These are phyloP conservation scores for Acorus gramineus DNA, from an alignment of 106 monocot species.

Conservation along the genomic window DNA sequence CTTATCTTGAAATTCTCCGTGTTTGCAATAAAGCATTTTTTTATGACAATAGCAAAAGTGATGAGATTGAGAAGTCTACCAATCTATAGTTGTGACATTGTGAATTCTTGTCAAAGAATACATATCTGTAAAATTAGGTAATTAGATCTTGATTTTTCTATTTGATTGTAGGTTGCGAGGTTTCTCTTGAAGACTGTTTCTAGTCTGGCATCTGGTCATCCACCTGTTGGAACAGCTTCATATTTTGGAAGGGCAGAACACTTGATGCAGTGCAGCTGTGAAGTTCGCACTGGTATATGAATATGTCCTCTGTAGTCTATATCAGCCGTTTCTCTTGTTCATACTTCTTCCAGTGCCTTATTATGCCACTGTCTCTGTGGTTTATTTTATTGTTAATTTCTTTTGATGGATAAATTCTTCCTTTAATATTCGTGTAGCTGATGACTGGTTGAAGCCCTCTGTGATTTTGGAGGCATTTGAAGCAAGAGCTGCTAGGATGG, in stretches of 20 bases:
- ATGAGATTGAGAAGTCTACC: too few species aligned
- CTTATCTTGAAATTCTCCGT: too few species aligned
- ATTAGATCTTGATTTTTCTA: background rate
- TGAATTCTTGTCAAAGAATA: too few species aligned
- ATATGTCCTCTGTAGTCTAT: too few species aligned
- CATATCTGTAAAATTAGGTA: background rate
- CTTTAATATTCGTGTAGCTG: conserved; percentile 38
- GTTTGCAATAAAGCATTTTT: too few species aligned
- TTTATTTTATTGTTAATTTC: background rate
- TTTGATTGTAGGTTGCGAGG: conserved; percentile 65
- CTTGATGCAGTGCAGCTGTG: conserved; percentile 62
- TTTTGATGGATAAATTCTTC: background rate
- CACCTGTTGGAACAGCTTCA: conserved; percentile 61
- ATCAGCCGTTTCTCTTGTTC: too few species aligned
- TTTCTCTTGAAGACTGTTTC: conserved; percentile 90
- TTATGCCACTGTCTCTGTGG: background rate
- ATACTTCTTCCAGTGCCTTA: too few species aligned
- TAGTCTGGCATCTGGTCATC: conserved; percentile 55
- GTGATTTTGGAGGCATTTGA: conserved; percentile 72
- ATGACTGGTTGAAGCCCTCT: conserved; percentile 85
- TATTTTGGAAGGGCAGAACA: conserved; percentile 69
- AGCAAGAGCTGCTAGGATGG: conserved; percentile 70
- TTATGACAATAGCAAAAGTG: too few species aligned
- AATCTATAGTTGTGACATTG: too few species aligned
- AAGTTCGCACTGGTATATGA: conserved; percentile 47